These are phyloP conservation scores for Blastobotrys indianensis DNA, from an alignment of 1,139 yeast species.

Conservation along the genomic window DNA sequence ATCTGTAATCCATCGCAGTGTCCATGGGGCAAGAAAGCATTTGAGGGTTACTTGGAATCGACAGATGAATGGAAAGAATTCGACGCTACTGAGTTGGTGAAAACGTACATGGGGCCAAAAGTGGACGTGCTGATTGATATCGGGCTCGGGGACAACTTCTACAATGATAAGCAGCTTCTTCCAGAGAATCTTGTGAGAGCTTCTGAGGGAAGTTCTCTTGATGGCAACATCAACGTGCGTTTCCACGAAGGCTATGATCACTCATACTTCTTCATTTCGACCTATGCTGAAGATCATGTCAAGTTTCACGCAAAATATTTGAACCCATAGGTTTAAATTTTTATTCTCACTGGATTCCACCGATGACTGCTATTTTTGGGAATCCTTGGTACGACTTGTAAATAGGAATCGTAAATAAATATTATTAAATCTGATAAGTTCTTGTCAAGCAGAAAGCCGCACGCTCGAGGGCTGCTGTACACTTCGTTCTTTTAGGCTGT, in stretches of 20 bases:
- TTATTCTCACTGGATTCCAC: too few species aligned
- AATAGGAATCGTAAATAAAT: too few species aligned
- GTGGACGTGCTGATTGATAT: conserved; percentile 74
- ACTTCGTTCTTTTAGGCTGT: too few species aligned
- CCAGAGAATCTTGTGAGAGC: conserved; percentile 73
- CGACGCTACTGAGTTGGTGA: conserved; percentile 75
- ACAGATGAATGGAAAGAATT: conserved; percentile 44
- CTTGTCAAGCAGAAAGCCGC: too few species aligned
- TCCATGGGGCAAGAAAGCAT: conserved; percentile 86
- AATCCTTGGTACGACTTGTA: too few species aligned
- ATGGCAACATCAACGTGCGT: conserved; percentile 50
- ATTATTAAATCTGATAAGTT: too few species aligned
- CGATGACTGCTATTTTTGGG: too few species aligned
- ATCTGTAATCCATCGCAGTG: conserved; percentile 69
- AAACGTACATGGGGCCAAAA: conserved; percentile 46
- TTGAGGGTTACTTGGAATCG: conserved; percentile 62
- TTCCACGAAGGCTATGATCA: conserved; percentile 86
- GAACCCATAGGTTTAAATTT: background rate
- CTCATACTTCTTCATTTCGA: conserved; percentile 76
- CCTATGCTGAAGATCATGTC: conserved; percentile 81
- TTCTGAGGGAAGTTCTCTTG: conserved; percentile 52
- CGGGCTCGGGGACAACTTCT: conserved; percentile 73
- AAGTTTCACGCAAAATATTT: conserved; percentile 78
- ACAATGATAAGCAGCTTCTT: conserved; percentile 60
- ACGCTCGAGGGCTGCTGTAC: too few species aligned